Base-by-base conservation (phyloP, 768 basidiomycete species). In the Lactarius quietus region DNA sequence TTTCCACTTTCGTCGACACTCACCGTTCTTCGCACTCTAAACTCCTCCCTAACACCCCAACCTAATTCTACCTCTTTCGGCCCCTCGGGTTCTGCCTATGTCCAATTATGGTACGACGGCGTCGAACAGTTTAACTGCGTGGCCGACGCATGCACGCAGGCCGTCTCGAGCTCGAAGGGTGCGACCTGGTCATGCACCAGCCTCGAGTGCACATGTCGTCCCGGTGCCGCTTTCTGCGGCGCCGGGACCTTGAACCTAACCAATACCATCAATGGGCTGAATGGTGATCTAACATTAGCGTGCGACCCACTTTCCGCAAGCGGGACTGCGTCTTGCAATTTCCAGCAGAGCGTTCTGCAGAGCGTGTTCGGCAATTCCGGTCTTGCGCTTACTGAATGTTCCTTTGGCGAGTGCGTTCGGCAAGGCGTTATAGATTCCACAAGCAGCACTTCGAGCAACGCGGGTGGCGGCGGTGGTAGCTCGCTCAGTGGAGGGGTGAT, bases 101-200 rank as follows among this genome's bases (percentile, higher is more conserved):
- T 87, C 0, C 89, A 92, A 68, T 77, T 93, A 6, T 86, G 88
- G 74, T 93, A 92, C 73, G 80, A 80, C n/a, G 87, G 90, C 12
- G 84, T 87, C 36, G 92, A 95, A 72, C 93, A 97, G 72, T 98
- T 98, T 77, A 90, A 84, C 74, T 98, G 95, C 73, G 66, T 77
- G 12, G 92, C 93, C 0, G 78, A 84, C 67, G 78, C 81, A 7
- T 97, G 95, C 77, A 76, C 73, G 0, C 93, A 96, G 75, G 77
- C 78, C 18, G 74, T 84, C 26, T 64, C 76, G 5, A 73, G 68
- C 20, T 74, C 76, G 57, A 79, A 77, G 1, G 78, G 79, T 51
- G 78, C 82, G 3, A 78, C 82, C 58, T 97, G 89, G 88, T 78
- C 77, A 20, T 98, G 95, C 69, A 79, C 84, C 53, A 83, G 86